phyloP scores from a whole-genome alignment of 257 asterid genomes.

The Rauvolfia tetraphylla region DNA sequence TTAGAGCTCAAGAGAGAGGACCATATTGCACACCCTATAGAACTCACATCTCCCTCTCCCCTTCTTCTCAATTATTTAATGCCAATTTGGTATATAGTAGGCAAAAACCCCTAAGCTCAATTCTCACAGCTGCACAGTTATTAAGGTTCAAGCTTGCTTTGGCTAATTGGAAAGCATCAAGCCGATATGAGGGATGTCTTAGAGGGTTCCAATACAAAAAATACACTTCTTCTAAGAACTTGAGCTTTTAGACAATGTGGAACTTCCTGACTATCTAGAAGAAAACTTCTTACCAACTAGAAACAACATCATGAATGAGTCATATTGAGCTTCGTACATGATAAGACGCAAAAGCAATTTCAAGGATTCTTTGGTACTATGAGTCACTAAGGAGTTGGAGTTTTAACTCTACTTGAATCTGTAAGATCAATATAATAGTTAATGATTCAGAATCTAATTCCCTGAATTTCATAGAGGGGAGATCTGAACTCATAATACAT shows the following conservation, averaged over 20 bases:
- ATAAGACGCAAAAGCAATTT: background rate
- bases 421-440: background rate
- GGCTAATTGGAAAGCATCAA: too few relatives aligned
- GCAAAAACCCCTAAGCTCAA: background rate
- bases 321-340: background rate
- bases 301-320: background rate
- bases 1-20: too few relatives aligned
- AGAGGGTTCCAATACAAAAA: background rate
- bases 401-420: background rate
- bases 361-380: background rate
- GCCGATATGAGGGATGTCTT: background rate
- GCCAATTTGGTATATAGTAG: background rate
- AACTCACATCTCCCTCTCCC: background rate
- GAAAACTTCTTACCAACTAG: background rate
- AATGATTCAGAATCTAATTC: background rate
- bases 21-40: too few relatives aligned
- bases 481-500: background rate
- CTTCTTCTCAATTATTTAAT: background rate
- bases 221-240: background rate
- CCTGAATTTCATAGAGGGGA: background rate
- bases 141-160: too few relatives aligned
- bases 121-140: too few relatives aligned
- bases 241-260: background rate
- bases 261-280: background rate
- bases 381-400: background rate